Conservation (phyloP, 2,329 filamentous ascomycete species). For the Fusarium vanettenii region DNA sequence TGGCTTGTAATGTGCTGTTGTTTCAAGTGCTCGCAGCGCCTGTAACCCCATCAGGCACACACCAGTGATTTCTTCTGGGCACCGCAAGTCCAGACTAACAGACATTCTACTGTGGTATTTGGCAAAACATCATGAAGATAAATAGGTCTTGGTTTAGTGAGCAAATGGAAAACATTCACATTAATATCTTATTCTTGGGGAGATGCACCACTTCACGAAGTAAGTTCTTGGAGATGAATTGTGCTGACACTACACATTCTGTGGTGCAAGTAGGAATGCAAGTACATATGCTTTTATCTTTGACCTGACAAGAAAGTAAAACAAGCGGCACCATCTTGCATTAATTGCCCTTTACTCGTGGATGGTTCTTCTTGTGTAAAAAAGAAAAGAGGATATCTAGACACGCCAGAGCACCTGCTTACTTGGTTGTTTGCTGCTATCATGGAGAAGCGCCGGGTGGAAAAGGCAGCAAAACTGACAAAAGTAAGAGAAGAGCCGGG, state of each 20-base stretch:
- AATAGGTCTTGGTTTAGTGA: background rate
- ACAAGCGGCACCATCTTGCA: background rate
- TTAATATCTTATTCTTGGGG: background rate
- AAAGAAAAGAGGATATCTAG: background rate
- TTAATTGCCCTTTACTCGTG: background rate
- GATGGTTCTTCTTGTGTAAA: background rate
- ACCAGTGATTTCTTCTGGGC: background rate
- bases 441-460: background rate
- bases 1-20: background rate
- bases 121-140: background rate
- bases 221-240: background rate
- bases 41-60: too few species aligned
- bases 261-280: background rate
- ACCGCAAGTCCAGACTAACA: background rate
- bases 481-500: background rate
- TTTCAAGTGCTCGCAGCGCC: background rate
- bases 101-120: background rate
- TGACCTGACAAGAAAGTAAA: background rate
- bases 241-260: background rate
- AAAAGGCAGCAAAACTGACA: background rate
- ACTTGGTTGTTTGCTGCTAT: background rate
- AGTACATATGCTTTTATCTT: too few species aligned
- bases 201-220: background rate
- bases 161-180: background rate
- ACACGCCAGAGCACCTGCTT: background rate